phyloP scores from a whole-genome alignment of 2,329 filamentous ascomycete genomes.

The Pyricularia pennisetigena region DNA sequence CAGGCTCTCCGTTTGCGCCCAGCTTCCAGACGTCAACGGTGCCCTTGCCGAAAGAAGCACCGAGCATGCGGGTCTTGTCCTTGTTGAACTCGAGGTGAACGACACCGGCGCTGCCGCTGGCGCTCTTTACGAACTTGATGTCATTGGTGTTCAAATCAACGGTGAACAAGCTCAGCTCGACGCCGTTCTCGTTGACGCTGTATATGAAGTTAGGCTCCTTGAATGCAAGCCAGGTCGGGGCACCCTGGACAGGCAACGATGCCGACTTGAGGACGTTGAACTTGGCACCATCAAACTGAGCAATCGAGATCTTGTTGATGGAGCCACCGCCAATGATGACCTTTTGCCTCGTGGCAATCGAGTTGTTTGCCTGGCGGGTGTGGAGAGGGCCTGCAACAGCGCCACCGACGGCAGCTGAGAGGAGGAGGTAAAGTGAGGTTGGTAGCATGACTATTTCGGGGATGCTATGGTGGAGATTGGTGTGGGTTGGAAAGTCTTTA shows the following conservation, averaged over 20 bases:
- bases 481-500: not conserved
- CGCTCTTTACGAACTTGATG: slow-evolving; percentile 18
- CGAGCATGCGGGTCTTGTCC: slow-evolving; percentile 33
- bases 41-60: slow-evolving; percentile 29
- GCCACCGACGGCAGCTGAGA: not conserved
- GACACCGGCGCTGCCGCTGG: slow-evolving; percentile 28
- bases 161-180: slow-evolving; percentile 27
- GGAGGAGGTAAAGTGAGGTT: slow-evolving; percentile 1
- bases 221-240: slow-evolving; percentile 36
- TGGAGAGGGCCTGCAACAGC: not conserved
- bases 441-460: not conserved
- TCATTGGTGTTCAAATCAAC: slow-evolving; percentile 20
- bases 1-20: slow-evolving; percentile 20
- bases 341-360: slow-evolving; percentile 12
- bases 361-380: not conserved
- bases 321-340: slow-evolving; percentile 28
- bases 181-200: slow-evolving; percentile 36
- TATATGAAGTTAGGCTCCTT: slow-evolving; percentile 30
- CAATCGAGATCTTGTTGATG: slow-evolving; percentile 27
- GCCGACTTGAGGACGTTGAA: slow-evolving; percentile 24
- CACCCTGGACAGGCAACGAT: slow-evolving; percentile 12
- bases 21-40: slow-evolving; percentile 36
- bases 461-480: not conserved
- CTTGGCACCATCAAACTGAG: slow-evolving; percentile 27
- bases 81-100: slow-evolving; percentile 37